These are phyloP conservation scores for Aspergillus bombycis DNA, from an alignment of 2,329 filamentous ascomycete species.

Conservation along the genomic window DNA sequence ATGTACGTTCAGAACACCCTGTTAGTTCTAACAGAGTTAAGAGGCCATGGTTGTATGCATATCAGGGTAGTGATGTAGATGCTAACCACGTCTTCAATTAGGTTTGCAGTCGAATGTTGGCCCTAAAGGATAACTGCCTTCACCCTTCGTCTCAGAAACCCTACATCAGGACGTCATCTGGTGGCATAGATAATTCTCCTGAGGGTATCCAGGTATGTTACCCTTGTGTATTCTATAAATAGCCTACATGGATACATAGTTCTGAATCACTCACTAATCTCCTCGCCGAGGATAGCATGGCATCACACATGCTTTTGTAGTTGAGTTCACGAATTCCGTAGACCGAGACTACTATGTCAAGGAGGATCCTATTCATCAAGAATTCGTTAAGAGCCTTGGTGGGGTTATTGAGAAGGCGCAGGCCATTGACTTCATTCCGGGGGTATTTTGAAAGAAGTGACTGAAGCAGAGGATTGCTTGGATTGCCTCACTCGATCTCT, in stretches of 20 bases:
- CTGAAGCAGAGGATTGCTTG: background rate
- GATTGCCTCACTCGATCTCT: too few relatives aligned
- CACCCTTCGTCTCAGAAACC: conserved; percentile 61
- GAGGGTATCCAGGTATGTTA: conserved; percentile 62
- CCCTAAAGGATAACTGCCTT: conserved; percentile 61
- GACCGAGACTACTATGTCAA: conserved; percentile 71
- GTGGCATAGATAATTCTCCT: conserved; percentile 64
- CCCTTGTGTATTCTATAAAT: background rate
- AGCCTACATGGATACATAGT: background rate
- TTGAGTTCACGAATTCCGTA: conserved; percentile 64
- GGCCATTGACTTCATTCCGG: conserved; percentile 38
- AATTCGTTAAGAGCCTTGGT: conserved; percentile 55
- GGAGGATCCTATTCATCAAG: conserved; percentile 65
- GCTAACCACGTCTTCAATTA: conserved; percentile 28
- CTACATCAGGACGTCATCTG: conserved; percentile 63
- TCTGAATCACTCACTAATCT: background rate
- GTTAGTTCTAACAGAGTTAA: background rate
- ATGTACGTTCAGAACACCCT: conserved; percentile 47
- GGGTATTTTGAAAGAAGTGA: conserved; percentile 23
- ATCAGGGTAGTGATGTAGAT: background rate
- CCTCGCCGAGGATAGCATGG: conserved; percentile 51
- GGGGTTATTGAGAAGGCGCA: conserved; percentile 39
- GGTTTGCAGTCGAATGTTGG: conserved; percentile 61
- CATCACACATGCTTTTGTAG: conserved; percentile 70
- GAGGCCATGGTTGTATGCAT: background rate